Conservation (phyloP, 768 basidiomycete genomes). For the Tremella yokohamensis region DNA sequence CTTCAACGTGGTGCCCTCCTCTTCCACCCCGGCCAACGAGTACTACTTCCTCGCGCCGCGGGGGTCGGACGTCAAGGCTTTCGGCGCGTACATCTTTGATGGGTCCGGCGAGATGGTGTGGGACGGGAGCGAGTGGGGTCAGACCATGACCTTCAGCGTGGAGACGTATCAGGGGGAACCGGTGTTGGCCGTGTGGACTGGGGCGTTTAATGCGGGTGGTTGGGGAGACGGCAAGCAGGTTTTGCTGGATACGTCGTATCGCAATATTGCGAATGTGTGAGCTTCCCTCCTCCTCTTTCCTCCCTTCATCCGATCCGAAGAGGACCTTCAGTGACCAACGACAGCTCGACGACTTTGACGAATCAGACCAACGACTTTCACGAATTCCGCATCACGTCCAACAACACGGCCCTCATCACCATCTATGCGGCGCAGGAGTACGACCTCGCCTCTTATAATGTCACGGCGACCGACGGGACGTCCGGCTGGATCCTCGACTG, state of each 20-base stretch:
- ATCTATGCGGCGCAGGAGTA: constrained; percentile 20
- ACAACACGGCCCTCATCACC: constrained; percentile 35
- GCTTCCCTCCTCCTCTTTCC: background rate
- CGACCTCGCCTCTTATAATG: constrained; percentile 24
- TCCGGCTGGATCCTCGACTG: constrained; percentile 27
- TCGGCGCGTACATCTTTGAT: constrained; percentile 3
- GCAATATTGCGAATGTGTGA: constrained; percentile 18
- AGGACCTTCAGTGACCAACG: background rate
- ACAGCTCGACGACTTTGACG: constrained; percentile 9
- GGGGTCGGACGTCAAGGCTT: background rate
- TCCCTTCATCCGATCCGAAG: background rate
- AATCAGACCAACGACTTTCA: constrained; percentile 22
- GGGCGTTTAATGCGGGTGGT: constrained; percentile 22
- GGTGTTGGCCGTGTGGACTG: constrained; percentile 34
- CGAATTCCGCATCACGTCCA: constrained; percentile 33
- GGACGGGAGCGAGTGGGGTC: constrained; percentile 14
- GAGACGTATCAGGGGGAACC: constrained; percentile 27
- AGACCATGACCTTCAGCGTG: constrained; percentile 28
- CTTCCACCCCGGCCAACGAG: background rate
- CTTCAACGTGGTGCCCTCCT: background rate
- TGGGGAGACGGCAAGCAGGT: constrained; percentile 26
- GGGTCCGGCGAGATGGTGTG: constrained; percentile 1
- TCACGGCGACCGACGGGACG: constrained; percentile 5
- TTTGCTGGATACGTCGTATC: constrained; percentile 21
- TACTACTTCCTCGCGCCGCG: constrained; percentile 11